Conservation (phyloP, 2,329 filamentous ascomycete species). For the Cytospora paraplurivora region DNA sequence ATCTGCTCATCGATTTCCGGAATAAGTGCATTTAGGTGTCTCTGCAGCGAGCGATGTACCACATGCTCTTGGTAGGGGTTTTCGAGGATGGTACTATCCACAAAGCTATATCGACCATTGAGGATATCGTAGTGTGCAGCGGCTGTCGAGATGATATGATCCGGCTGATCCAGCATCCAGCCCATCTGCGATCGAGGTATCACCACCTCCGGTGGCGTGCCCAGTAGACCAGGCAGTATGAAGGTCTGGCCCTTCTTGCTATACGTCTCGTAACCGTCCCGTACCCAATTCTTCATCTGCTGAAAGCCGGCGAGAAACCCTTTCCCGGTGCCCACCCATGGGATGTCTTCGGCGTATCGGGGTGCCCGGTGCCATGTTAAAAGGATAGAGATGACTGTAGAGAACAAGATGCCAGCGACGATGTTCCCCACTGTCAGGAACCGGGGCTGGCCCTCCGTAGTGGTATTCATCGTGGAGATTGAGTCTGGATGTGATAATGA, state of each 20-base stretch:
- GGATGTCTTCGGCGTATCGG: constrained; percentile 18
- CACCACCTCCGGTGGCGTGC: constrained; percentile 47
- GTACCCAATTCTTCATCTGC: constrained; percentile 17
- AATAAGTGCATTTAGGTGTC: constrained; percentile 43
- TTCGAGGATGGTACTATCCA: constrained; percentile 39
- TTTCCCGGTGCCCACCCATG: constrained; percentile 19
- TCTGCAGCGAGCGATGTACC: constrained; percentile 47
- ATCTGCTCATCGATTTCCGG: constrained; percentile 47
- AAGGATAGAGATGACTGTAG: constrained; percentile 9
- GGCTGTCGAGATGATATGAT: constrained; percentile 44
- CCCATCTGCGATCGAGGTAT: constrained; percentile 46
- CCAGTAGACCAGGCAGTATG: constrained; percentile 45
- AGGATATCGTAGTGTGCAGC: constrained; percentile 45
- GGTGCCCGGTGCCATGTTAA: constrained; percentile 17
- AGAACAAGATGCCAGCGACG: neutral
- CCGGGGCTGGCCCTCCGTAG: neutral
- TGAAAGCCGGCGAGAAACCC: constrained; percentile 11
- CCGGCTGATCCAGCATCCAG: constrained; percentile 53
- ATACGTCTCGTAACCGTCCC: constrained; percentile 37
- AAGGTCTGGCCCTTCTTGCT: constrained; percentile 46
- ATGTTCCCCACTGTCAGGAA: constrained; percentile 17
- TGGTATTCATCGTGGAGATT: neutral
- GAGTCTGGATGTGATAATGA: neutral
- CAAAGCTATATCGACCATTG: constrained; percentile 46
- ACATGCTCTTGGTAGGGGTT: constrained; percentile 45